Base-by-base conservation (phyloP, 164 flowering plant genomes). In the Aristolochia californica region DNA sequence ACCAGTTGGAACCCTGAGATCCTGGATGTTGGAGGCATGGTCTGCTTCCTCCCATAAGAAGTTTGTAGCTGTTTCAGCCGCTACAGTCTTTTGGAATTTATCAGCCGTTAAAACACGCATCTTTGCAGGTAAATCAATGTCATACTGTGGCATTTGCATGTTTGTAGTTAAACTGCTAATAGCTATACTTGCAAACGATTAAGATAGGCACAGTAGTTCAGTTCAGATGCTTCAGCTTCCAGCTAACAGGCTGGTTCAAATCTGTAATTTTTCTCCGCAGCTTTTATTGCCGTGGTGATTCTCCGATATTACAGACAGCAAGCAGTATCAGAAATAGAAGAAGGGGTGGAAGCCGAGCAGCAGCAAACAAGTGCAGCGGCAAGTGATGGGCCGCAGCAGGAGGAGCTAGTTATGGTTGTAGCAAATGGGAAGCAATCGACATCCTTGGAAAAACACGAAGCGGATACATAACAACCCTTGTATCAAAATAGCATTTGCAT, bases 221-320 rank as follows among this genome's bases (percentile, higher is more conserved):
- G 22, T 13, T 3, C 27, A 14, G 14, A 49, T 48, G 5, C n/a
- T 50, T 47, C 14, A 2, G 20, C 2, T 47, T 47, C 50, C 18
- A 21, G 27, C 9, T 7, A 13, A 9, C 53, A 53, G 2, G n/a
- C 18, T 9, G 13, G 40, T 14, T 8, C 43, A n/a, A 45, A 49
- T 18, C 12, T 13, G 10, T 26, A 48, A 47, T 13, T 5, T n/a
- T 24, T 20, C 53, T 58, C 47, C 75, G 78, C 82, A 90, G 97
- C 83, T 68, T 90, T 90, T 65, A 63, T 90, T 55, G 69, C 68
- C 48, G 60, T 85, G 62, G 95, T 87, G 30, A 53, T 87, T 64
- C 45, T 87, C 23, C 79, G 83, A 30, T 80, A 72, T 67, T 66
- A 62, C 61, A 73, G 75, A 62, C 88, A 84, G 70, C 67, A 68